Conservation (phyloP, 768 basidiomycete species). For the Phaeolepiota aurea region DNA sequence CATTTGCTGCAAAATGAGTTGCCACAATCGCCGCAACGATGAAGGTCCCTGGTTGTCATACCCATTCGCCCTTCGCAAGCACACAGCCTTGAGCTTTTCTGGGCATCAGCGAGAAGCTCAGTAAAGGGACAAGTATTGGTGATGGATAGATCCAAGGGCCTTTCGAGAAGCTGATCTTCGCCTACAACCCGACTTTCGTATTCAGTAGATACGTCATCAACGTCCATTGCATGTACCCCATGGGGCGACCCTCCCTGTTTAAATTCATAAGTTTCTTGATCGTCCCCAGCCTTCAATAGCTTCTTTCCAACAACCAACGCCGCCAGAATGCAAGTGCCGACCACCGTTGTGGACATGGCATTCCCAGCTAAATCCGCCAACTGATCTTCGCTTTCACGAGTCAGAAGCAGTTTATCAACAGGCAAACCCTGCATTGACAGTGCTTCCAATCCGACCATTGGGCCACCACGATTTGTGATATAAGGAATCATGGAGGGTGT, state of each 20-base stretch:
- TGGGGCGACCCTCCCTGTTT: slow-evolving; percentile 33
- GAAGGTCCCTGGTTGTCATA: slow-evolving; percentile 59
- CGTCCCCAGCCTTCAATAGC: slow-evolving; percentile 59
- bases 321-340: slow-evolving; percentile 81
- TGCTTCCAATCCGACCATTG: slow-evolving; percentile 90
- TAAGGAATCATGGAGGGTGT: slow-evolving; percentile 97
- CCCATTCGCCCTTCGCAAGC: slow-evolving; percentile 84
- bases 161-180: slow-evolving; percentile 56
- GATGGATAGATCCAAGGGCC: slow-evolving; percentile 62
- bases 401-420: slow-evolving; percentile 83
- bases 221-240: slow-evolving; percentile 34
- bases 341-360: slow-evolving; percentile 96
- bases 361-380: slow-evolving; percentile 93
- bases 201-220: slow-evolving; percentile 23
- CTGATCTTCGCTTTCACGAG: slow-evolving; percentile 89
- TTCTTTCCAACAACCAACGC: slow-evolving; percentile 64
- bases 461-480: slow-evolving; percentile 91
- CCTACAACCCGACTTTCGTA: slow-evolving; percentile 53
- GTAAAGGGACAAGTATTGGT: slow-evolving; percentile 36
- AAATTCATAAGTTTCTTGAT: slow-evolving; percentile 60
- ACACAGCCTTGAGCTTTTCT: slow-evolving; percentile 72
- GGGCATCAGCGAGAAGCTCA: slow-evolving; percentile 55
- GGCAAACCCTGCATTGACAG: slow-evolving; percentile 92
- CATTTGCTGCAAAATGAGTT: slow-evolving; percentile 79
- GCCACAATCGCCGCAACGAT: slow-evolving; percentile 69